Evolutionary conservation across 2,329 filamentous ascomycete species (phyloP).

Genomic region (Fusarium clavum): DNA sequence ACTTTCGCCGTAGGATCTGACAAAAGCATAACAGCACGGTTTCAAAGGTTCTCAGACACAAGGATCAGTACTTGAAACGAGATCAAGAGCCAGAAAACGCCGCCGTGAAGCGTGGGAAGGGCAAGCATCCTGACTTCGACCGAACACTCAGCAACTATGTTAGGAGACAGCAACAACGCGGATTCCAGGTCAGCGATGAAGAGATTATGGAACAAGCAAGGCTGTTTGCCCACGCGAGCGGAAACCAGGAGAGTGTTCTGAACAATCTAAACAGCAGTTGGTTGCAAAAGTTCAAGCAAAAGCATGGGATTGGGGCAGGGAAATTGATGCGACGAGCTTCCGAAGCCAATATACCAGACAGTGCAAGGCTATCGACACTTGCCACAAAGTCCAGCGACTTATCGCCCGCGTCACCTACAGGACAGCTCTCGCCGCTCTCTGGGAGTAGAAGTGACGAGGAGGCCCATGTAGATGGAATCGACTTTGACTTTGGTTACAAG

Average conservation of each 20-base stretch:
- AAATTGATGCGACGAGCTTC: constrained; percentile 68
- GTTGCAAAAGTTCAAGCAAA: constrained; percentile 96
- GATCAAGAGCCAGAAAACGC: constrained; percentile 73
- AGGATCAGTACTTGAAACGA: constrained; percentile 93
- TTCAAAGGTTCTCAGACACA: constrained; percentile 95
- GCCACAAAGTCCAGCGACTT: constrained; percentile 51
- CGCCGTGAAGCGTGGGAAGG: constrained; percentile 83
- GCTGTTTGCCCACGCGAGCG: constrained; percentile 79
- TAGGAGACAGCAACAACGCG: constrained; percentile 81
- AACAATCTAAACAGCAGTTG: constrained; percentile 80
- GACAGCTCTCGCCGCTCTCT: constrained; percentile 75
- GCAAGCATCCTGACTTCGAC: constrained; percentile 90
- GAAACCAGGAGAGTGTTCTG: constrained; percentile 76
- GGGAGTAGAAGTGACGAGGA: constrained; percentile 77
- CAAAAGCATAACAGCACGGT: constrained; percentile 76
- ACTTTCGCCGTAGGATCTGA: constrained; percentile 45
- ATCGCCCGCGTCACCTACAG: constrained; percentile 79
- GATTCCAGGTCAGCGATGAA: constrained; percentile 79
- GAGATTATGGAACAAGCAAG: constrained; percentile 86
- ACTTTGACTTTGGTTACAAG: constrained; percentile 51
- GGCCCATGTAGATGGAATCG: constrained; percentile 59
- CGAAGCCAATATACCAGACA: constrained; percentile 78
- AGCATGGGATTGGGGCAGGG: constrained; percentile 70
- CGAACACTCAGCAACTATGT: constrained; percentile 90
- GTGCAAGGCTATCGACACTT: constrained; percentile 66